Evolutionary conservation across 192 early-diverging fungal species (phyloP).

Genomic region (Haplosporangium gracile): DNA sequence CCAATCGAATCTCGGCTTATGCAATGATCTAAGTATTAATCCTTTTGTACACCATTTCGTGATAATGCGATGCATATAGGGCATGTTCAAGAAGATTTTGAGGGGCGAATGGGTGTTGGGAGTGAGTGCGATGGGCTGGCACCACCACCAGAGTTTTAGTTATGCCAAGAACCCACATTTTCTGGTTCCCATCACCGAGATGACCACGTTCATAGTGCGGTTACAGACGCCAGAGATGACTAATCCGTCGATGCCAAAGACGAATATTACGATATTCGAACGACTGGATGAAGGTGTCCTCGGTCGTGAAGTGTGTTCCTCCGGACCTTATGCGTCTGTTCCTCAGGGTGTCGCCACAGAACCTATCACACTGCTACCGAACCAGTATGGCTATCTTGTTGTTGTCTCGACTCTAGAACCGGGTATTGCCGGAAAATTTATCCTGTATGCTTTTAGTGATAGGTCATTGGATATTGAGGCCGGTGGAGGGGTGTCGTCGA

Average conservation of each 20-base stretch:
- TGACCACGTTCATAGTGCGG: constrained; percentile 74
- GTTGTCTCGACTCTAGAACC: constrained; percentile 65
- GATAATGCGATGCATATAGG: constrained; percentile 30
- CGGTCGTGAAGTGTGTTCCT: constrained; percentile 67
- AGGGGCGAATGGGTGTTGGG: constrained; percentile 70
- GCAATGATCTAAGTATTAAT: background rate
- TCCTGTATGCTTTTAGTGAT: constrained; percentile 65
- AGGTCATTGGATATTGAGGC: constrained; percentile 57
- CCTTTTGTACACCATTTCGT: background rate
- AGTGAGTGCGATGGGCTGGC: constrained; percentile 71
- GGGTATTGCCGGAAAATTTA: constrained; percentile 60
- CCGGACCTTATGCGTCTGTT: constrained; percentile 66
- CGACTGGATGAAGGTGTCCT: constrained; percentile 59
- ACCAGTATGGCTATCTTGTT: constrained; percentile 64
- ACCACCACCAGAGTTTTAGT: constrained; percentile 60
- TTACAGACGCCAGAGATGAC: constrained; percentile 76
- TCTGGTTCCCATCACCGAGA: constrained; percentile 66
- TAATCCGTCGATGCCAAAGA: constrained; percentile 69
- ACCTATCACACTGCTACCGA: constrained; percentile 60
- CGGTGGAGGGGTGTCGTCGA: constrained; percentile 33
- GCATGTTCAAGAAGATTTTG: constrained; percentile 73
- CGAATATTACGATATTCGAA: constrained; percentile 79
- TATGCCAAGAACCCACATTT: constrained; percentile 78
- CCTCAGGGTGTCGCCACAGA: constrained; percentile 65
- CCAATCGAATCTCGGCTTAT: background rate